phyloP scores from a whole-genome alignment of 805 yeast species.

The Candida qinlingensis region DNA sequence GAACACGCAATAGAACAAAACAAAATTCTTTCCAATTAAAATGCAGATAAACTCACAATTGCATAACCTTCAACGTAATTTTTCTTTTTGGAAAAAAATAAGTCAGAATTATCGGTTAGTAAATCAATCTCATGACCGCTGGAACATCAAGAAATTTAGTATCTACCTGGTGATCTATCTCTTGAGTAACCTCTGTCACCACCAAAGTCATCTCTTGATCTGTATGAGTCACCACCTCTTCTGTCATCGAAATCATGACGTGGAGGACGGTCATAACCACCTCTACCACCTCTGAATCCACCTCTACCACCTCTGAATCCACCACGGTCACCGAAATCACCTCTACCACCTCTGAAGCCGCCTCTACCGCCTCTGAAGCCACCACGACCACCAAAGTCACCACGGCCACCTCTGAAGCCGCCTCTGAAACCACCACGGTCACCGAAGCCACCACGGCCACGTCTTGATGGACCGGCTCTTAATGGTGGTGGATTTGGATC shows the following conservation, averaged over 20 bases:
- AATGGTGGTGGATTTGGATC: constrained; percentile 54
- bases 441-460: constrained; percentile 32
- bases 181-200: constrained; percentile 46
- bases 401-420: constrained; percentile 29
- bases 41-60: too few relatives aligned
- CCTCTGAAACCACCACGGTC: constrained; percentile 45
- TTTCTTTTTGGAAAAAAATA: too few relatives aligned
- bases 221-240: constrained; percentile 12
- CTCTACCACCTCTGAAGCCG: not conserved
- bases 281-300: constrained; percentile 3
- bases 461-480: constrained; percentile 40
- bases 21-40: too few relatives aligned
- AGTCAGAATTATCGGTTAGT: not conserved
- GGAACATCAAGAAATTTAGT: constrained; percentile 28
- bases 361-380: constrained; percentile 22
- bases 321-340: constrained; percentile 3
- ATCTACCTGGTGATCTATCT: constrained; percentile 77
- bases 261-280: constrained; percentile 10
- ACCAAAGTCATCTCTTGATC: constrained; percentile 35
- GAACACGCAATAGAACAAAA: too few relatives aligned
- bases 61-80: too few relatives aligned
- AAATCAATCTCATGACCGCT: not conserved
- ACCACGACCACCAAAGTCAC: constrained; percentile 25
- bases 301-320: constrained; percentile 7
- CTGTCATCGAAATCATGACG: constrained; percentile 10